Conservation (phyloP, 2,329 filamentous ascomycete genomes). For the Cercospora brassicicola region DNA sequence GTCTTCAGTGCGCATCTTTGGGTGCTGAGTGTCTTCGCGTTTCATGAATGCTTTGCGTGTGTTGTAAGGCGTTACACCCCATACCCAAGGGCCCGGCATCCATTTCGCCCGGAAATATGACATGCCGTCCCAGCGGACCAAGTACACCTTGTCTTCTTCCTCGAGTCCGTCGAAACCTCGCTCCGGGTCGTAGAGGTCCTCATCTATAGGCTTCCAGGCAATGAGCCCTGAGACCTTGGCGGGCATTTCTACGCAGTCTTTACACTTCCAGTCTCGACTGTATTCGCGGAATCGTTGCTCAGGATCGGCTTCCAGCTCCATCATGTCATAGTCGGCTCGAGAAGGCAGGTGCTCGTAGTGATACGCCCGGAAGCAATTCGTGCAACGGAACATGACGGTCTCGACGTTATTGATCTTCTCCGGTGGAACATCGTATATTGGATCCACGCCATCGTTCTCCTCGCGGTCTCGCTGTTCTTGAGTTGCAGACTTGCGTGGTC, state of each 20-base stretch:
- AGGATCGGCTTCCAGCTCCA: conserved; percentile 53
- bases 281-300: conserved; percentile 71
- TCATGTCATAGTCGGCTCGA: conserved; percentile 41
- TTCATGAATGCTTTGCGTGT: conserved; percentile 79
- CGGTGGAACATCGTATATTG: conserved; percentile 63
- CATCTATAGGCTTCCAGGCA: conserved; percentile 76
- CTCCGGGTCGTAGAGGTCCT: conserved; percentile 56
- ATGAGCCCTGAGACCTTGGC: conserved; percentile 75
- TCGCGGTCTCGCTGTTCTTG: conserved; percentile 82
- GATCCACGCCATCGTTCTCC: conserved; percentile 77
- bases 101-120: conserved; percentile 83
- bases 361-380: conserved; percentile 71
- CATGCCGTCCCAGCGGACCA: conserved; percentile 79
- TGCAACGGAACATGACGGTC: conserved; percentile 81
- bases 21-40: conserved; percentile 61
- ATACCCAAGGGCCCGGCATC: conserved; percentile 89
- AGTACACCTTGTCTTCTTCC: conserved; percentile 84
- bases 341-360: conserved; percentile 80
- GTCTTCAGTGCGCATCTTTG: conserved; percentile 70
- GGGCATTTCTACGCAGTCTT: conserved; percentile 66
- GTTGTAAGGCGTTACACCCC: conserved; percentile 60
- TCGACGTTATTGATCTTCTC: conserved; percentile 70
- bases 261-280: conserved; percentile 72
- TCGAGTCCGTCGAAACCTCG: conserved; percentile 57
- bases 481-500: conserved; percentile 67